Percentiles rank a stretch among this genome's conserved stretches.
Evolutionary conservation across 2,329 filamentous ascomycete genomes (phyloP).

Genomic region (Malbranchea cinnamomea): DNA sequence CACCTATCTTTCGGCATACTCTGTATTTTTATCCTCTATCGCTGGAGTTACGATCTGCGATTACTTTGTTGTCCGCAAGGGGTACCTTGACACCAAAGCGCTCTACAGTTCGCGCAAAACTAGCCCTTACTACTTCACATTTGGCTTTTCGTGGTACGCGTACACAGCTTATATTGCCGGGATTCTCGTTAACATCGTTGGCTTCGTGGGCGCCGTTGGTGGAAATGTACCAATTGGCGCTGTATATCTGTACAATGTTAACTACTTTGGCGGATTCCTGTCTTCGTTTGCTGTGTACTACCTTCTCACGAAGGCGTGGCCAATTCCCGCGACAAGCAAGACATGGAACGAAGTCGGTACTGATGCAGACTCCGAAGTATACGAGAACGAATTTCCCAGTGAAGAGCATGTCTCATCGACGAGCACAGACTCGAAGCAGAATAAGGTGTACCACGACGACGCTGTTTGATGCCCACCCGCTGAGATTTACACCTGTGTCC

Average conservation of each 20-base stretch:
- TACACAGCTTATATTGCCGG: slow-evolving; percentile 71
- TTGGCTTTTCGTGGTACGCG: slow-evolving; percentile 67
- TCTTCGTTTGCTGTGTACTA: slow-evolving; percentile 56
- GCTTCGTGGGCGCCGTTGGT: slow-evolving; percentile 73
- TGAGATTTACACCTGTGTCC: too few relatives aligned
- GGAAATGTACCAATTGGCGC: slow-evolving; percentile 58
- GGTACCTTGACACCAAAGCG: slow-evolving; percentile 63
- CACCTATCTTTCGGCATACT: slow-evolving; percentile 82
- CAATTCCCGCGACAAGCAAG: slow-evolving; percentile 59
- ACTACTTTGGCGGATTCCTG: slow-evolving; percentile 77
- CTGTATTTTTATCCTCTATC: slow-evolving; percentile 84
- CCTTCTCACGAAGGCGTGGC: slow-evolving; percentile 50
- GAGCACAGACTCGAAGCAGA: too few relatives aligned
- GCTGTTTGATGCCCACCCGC: too few relatives aligned
- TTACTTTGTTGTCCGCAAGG: slow-evolving; percentile 73
- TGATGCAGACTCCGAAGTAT: slow-evolving; percentile 19
- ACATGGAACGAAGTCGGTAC: slow-evolving; percentile 59
- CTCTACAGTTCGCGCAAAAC: slow-evolving; percentile 55
- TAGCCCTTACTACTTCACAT: slow-evolving; percentile 56
- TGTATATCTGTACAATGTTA: slow-evolving; percentile 74
- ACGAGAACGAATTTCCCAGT: slow-evolving; percentile 15
- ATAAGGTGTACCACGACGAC: too few relatives aligned
- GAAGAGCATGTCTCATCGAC: slow-evolving; percentile 15
- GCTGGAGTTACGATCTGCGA: slow-evolving; percentile 82
- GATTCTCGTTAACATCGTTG: slow-evolving; percentile 81